phyloP scores from a whole-genome alignment of 805 yeast genomes.

The Monosporozyma solicola region DNA sequence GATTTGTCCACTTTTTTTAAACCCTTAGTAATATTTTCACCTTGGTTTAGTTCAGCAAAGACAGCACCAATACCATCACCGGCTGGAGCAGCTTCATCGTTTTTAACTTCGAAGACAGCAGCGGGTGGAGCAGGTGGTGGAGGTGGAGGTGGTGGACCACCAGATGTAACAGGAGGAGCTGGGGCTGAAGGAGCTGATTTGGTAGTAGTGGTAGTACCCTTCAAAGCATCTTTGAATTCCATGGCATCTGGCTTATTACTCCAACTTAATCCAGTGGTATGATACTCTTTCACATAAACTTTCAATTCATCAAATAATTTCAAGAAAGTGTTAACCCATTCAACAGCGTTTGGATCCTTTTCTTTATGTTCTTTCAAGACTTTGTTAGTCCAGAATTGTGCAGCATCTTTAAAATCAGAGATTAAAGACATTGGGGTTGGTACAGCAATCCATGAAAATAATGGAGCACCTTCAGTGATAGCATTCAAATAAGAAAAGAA shows the following conservation, averaged over 20 bases:
- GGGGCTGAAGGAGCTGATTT: constrained; percentile 10
- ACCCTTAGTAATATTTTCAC: constrained; percentile 73
- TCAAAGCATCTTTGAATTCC: constrained; percentile 36
- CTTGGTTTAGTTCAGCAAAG: constrained; percentile 82
- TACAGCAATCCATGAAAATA: constrained; percentile 81
- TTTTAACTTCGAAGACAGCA: constrained; percentile 42
- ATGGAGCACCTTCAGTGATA: constrained; percentile 82
- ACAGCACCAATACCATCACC: constrained; percentile 73
- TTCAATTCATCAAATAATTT: constrained; percentile 61
- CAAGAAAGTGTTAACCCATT: constrained; percentile 71
- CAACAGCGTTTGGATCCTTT: constrained; percentile 54
- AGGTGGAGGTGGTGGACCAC: constrained; percentile 59
- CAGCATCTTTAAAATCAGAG: constrained; percentile 79
- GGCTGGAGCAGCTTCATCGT: constrained; percentile 17
- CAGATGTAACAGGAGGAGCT: constrained; percentile 30
- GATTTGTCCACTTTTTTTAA: constrained; percentile 88
- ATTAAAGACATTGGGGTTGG: constrained; percentile 68
- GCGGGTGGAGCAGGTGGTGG: constrained; percentile 93
- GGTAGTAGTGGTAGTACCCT: constrained; percentile 15
- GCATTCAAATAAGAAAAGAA: constrained; percentile 67
- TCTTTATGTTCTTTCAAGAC: constrained; percentile 79
- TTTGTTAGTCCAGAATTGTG: constrained; percentile 91
- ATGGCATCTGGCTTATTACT: constrained; percentile 41
- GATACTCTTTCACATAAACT: constrained; percentile 65
- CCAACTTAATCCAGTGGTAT: constrained; percentile 83